Evolutionary conservation across 129 eudicot species (phyloP).

Genomic region (Arctium lappa): DNA sequence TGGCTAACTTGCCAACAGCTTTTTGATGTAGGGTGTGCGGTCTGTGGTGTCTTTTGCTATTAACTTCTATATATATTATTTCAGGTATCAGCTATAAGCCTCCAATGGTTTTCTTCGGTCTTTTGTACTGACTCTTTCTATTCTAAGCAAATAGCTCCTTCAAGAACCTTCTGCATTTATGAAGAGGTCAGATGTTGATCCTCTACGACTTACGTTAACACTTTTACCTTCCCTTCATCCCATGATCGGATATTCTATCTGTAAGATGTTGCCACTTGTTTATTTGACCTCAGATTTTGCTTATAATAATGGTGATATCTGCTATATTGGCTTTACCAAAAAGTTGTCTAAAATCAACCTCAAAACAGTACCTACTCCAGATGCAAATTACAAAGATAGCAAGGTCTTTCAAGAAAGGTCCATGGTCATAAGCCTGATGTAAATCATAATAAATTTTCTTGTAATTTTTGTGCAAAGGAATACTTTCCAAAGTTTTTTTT

Average conservation of each 20-base stretch:
- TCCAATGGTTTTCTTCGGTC: slow-evolving; percentile 72
- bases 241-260: not conserved
- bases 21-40: not conserved
- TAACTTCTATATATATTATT: not conserved
- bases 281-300: not conserved
- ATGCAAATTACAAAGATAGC: not conserved
- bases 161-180: slow-evolving; percentile 89
- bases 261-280: slow-evolving; percentile 9
- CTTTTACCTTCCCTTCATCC: not conserved
- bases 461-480: slow-evolving; percentile 2
- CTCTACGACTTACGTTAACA: not conserved
- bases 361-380: not conserved
- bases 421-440: not conserved
- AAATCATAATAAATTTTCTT: not conserved
- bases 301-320: not conserved
- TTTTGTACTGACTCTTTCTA: slow-evolving; percentile 41
- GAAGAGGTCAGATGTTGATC: slow-evolving; percentile 64
- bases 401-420: not conserved
- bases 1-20: not conserved
- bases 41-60: not conserved
- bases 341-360: not conserved
- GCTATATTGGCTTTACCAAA: not conserved
- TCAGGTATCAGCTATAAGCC: slow-evolving; percentile 74
- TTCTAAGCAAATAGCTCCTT: slow-evolving; percentile 70
- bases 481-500: not conserved